Percentiles rank a stretch among this genome's conserved stretches.
These are phyloP conservation scores for Dioscorea alata DNA, from an alignment of 106 monocot species.

Conservation along the genomic window DNA sequence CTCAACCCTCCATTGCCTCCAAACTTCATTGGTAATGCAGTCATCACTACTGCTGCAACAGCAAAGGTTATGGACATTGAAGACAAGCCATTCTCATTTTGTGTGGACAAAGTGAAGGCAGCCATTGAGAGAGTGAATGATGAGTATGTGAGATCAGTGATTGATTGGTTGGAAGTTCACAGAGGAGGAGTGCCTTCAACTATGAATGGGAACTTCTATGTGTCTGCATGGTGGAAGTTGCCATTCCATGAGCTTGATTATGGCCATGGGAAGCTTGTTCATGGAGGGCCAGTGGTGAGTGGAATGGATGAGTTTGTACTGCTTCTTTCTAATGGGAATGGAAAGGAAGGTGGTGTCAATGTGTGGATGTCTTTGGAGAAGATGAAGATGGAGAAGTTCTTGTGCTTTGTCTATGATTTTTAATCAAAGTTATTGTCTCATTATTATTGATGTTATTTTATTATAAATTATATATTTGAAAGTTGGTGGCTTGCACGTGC, in stretches of 20 bases:
- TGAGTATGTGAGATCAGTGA: slow-evolving; percentile 70
- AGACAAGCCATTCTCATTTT: slow-evolving; percentile 28
- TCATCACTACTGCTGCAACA: slow-evolving; percentile 49
- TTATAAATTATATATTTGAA: no score
- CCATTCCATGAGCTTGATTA: slow-evolving; percentile 77
- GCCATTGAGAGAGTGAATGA: slow-evolving; percentile 59
- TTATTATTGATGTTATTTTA: no score
- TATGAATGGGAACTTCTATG: slow-evolving; percentile 55
- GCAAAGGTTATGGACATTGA: slow-evolving; percentile 28
- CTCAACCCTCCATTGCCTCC: slow-evolving; percentile 52
- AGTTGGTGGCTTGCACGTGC: no score
- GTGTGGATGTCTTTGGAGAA: slow-evolving; percentile 63
- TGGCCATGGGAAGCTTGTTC: slow-evolving; percentile 54
- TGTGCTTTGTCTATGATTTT: slow-evolving; percentile 27
- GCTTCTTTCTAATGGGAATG: slow-evolving; percentile 42
- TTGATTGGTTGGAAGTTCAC: slow-evolving; percentile 79
- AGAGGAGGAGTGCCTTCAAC: slow-evolving; percentile 55
- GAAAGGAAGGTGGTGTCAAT: slow-evolving; percentile 37
- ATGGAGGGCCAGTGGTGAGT: slow-evolving; percentile 58
- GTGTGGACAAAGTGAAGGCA: slow-evolving; percentile 45
- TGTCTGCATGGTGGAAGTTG: slow-evolving; percentile 85
- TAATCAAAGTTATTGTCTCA: no score
- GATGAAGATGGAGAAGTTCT: slow-evolving; percentile 61
- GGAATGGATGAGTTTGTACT: slow-evolving; percentile 82
- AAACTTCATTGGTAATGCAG: slow-evolving; percentile 52